Percentiles rank a stretch among this genome's conserved stretches.
These are phyloP conservation scores for Mucor saturninus DNA, from an alignment of 371 early-diverging fungal genomes.

Conservation along the genomic window DNA sequence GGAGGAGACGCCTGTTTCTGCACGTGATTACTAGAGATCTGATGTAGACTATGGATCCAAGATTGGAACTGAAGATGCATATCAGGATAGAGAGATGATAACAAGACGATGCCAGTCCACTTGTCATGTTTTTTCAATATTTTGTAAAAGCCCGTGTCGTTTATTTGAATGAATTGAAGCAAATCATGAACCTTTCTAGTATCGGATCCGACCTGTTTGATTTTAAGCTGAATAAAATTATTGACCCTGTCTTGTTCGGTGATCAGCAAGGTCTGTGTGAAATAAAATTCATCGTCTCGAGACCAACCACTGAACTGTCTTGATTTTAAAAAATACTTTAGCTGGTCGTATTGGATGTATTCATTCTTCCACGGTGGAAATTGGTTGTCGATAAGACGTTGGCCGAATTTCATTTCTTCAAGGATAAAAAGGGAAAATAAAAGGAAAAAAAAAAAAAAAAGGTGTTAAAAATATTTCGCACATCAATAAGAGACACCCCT, in stretches of 20 bases:
- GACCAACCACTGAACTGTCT: slow-evolving; percentile 19
- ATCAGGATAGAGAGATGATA: neutral
- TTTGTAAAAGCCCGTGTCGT: slow-evolving; percentile 91
- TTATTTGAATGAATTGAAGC: slow-evolving; percentile 85
- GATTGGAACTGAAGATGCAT: slow-evolving; percentile 6
- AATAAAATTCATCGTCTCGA: slow-evolving; percentile 17
- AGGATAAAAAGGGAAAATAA: neutral
- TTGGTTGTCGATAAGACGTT: slow-evolving; percentile 11
- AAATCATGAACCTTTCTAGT: slow-evolving; percentile 76
- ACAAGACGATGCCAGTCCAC: slow-evolving; percentile 55
- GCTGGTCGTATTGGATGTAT: slow-evolving; percentile 22
- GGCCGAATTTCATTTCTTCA: slow-evolving; percentile 25
- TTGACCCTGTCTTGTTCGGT: slow-evolving; percentile 15
- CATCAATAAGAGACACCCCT: neutral
- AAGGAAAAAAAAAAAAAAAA: neutral
- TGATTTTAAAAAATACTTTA: slow-evolving; percentile 26
- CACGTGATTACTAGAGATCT: neutral
- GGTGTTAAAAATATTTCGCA: neutral
- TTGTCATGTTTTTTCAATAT: slow-evolving; percentile 96
- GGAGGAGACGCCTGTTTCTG: neutral
- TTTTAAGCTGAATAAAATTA: slow-evolving; percentile 16
- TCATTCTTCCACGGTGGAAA: slow-evolving; percentile 26
- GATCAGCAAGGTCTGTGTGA: neutral
- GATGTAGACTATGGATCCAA: neutral
- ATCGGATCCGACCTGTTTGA: slow-evolving; percentile 7